Percentiles rank a stretch among this genome's conserved stretches.
These are phyloP conservation scores for Taphrina flavorubra DNA, from an alignment of 1,139 yeast genomes.

Conservation along the genomic window DNA sequence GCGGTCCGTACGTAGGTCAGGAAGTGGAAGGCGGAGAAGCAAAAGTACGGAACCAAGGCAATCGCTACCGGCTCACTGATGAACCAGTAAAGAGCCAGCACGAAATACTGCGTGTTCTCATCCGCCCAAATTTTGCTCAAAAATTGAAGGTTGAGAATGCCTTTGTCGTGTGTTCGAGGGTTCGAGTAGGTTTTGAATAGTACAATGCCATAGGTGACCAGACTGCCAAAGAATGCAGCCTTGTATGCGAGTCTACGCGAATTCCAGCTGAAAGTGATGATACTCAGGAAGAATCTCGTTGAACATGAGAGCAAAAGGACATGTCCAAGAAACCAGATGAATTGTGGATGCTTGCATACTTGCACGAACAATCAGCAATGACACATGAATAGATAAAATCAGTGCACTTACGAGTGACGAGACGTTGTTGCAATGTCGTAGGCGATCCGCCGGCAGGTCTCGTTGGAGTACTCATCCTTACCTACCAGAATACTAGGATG, in stretches of 20 bases:
- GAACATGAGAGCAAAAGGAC: constrained; percentile 64
- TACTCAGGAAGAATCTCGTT: constrained; percentile 61
- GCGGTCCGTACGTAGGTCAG: constrained; percentile 69
- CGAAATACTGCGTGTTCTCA: constrained; percentile 71
- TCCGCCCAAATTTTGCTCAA: constrained; percentile 56
- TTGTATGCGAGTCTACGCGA: constrained; percentile 61
- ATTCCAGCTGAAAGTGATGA: constrained; percentile 52
- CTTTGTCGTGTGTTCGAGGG: constrained; percentile 18
- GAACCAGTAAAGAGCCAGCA: constrained; percentile 64
- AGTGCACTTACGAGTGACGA: constrained; percentile 7
- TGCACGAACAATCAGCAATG: neutral
- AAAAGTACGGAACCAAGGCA: constrained; percentile 67
- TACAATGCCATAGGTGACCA: constrained; percentile 78
- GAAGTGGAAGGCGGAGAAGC: constrained; percentile 76
- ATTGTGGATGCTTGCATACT: constrained; percentile 38
- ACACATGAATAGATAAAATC: neutral
- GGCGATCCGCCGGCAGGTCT: neutral
- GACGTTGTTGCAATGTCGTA: constrained; percentile 16
- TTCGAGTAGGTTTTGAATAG: constrained; percentile 59
- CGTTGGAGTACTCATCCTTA: constrained; percentile 15
- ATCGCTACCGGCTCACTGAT: constrained; percentile 59
- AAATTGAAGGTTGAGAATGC: constrained; percentile 29
- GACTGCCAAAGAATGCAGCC: constrained; percentile 66
- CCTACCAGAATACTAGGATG: neutral
- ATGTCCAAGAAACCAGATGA: constrained; percentile 62